Evolutionary conservation across 2,329 filamentous ascomycete species (phyloP).

Genomic region (Blastomyces gilchristii): DNA sequence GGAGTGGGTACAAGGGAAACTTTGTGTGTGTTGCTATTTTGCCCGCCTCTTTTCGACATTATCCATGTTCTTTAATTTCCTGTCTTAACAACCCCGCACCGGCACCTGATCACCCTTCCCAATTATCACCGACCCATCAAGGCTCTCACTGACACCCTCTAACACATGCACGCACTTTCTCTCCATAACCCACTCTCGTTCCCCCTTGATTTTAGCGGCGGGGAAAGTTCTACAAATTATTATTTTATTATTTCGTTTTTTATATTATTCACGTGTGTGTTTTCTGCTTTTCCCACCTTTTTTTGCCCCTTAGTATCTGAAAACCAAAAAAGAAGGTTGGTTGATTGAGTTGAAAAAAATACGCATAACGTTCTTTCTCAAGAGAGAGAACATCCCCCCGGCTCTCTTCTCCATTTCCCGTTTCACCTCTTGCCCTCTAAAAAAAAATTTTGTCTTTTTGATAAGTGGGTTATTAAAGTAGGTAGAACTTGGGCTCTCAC

Average conservation of each 20-base stretch:
- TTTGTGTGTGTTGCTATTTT: conserved; percentile 8
- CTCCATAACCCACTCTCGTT: conserved; percentile 8
- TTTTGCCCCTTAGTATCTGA: not conserved
- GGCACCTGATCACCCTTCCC: conserved; percentile 3
- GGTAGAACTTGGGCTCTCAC: not conserved
- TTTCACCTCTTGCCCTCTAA: not conserved
- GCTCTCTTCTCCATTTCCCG: too few relatives aligned
- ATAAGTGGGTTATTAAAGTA: not conserved
- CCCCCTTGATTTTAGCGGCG: conserved; percentile 7
- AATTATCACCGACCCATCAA: conserved; percentile 12
- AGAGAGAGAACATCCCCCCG: not conserved
- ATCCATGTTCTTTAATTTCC: not conserved
- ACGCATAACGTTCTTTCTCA: not conserved
- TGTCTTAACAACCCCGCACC: not conserved
- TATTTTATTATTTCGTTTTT: conserved; percentile 5
- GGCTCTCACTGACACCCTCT: conserved; percentile 1
- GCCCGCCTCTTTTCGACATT: conserved; percentile 4
- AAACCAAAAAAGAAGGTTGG: conserved; percentile 2
- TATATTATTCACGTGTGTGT: conserved; percentile 2
- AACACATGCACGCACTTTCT: not conserved
- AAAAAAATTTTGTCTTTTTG: not conserved
- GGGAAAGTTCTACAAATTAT: conserved; percentile 1
- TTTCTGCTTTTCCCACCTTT: not conserved
- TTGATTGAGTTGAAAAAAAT: not conserved
- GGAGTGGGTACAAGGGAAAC: conserved; percentile 14